Base-by-base conservation (phyloP, 805 yeast genomes). In the Ogataea haglerorum region DNA sequence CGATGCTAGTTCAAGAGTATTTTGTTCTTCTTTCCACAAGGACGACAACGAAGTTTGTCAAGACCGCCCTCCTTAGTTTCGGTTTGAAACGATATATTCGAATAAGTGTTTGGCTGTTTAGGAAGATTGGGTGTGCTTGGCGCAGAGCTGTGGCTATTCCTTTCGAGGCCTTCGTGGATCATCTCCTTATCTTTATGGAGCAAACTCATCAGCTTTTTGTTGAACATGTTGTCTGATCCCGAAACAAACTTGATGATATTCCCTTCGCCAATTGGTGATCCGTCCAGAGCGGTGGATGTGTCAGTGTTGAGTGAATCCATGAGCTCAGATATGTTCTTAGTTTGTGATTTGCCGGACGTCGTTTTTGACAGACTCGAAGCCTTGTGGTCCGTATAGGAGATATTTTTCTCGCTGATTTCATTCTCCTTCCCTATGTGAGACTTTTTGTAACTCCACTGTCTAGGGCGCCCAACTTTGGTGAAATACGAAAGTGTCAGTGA, bases 401-500 rank as follows among this genome's bases (percentile, higher is more conserved):
- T 6, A 7, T 6, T 6, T 10, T 24, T 10, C n/a, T 24, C 13
- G 27, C n/a, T 15, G 21, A 12, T 14, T 8, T 10, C 31, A 7
- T 17, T 29, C 17, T 29, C 31, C 15, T 14, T 17, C 26, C 16
- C 12, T 6, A 6, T 23, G 6, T 14, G n/a, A 12, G 27, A 9
- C 5, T 12, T 7, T 17, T 38, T 29, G 5, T 27, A 25, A 18
- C 13, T 23, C 42, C 37, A 33, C 5, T 33, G 22, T 25, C 41
- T 44, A 6, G 49, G 47, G 15, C 36, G 35, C 14, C 50, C 48
- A 15, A 32, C 12, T 28, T 43, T 43, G 22, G 49, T 36, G 24
- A 50, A 50, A 25, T 50, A 50, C 10, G 50, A 43, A 8, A 50
- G 40, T 2, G 51, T 45, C 14, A 50, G 32, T 16, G 54, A 47